Evolutionary conservation across 805 yeast species (phyloP).

Genomic region (Blastobotrys chiropterorum): DNA sequence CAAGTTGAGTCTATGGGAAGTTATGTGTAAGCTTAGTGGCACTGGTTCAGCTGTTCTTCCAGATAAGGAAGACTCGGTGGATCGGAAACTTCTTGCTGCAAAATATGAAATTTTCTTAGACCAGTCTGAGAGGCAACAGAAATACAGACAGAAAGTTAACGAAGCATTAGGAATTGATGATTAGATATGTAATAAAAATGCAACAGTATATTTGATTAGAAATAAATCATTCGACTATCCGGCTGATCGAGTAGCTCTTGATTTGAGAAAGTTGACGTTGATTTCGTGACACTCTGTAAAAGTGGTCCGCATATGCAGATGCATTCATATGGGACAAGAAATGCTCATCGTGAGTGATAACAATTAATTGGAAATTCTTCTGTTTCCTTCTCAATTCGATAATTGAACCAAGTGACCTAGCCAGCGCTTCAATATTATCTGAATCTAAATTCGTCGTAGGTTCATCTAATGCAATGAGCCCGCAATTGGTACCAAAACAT

Average conservation of each 20-base stretch:
- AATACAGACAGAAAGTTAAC: conserved; percentile 60
- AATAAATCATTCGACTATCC: conserved; percentile 9
- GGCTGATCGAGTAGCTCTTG: conserved; percentile 37
- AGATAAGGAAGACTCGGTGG: conserved; percentile 48
- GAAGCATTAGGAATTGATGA: conserved; percentile 14
- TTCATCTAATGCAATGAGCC: conserved; percentile 93
- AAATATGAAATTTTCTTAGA: conserved; percentile 85
- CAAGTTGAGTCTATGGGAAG: conserved; percentile 58
- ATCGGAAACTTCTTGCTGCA: conserved; percentile 61
- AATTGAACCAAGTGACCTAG: conserved; percentile 67
- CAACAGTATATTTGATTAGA: background rate
- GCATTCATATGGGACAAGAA: conserved; percentile 84
- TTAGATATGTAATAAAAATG: background rate
- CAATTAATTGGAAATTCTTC: conserved; percentile 86
- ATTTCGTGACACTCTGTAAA: conserved; percentile 74
- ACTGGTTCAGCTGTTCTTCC: conserved; percentile 78
- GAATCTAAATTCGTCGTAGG: conserved; percentile 94
- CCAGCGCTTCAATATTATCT: conserved; percentile 83
- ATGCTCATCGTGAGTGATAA: conserved; percentile 94
- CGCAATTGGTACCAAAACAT: conserved; percentile 91
- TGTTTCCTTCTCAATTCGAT: conserved; percentile 71
- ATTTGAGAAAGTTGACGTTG: conserved; percentile 77
- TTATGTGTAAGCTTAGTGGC: conserved; percentile 80
- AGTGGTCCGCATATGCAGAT: conserved; percentile 76
- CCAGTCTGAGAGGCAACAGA: conserved; percentile 75